Conservation (phyloP, 176 grass and related monocot species). For the Oryza coarctata region DNA sequence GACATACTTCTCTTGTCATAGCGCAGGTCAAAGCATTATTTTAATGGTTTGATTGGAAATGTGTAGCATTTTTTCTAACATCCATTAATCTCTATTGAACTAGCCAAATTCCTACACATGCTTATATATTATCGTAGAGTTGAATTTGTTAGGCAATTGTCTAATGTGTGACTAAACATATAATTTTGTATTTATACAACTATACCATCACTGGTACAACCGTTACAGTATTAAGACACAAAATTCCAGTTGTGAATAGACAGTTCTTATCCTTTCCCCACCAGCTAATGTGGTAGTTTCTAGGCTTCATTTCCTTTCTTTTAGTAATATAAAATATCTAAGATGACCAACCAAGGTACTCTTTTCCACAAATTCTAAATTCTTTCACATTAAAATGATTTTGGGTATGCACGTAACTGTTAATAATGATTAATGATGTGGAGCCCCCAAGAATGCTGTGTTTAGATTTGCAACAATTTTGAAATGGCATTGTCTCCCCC, state of each 20-base stretch:
- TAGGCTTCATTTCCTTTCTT: too few species aligned
- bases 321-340: background rate
- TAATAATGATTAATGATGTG: background rate
- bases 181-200: too few species aligned
- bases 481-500: background rate
- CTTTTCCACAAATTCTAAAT: background rate
- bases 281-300: background rate
- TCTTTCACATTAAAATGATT: background rate
- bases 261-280: background rate
- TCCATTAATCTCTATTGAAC: background rate
- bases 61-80: background rate
- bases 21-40: too few species aligned
- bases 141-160: background rate
- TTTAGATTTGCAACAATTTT: background rate
- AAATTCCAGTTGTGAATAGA: background rate
- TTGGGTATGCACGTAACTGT: background rate
- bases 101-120: background rate
- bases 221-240: background rate
- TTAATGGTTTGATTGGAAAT: background rate
- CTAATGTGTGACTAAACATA: too few species aligned
- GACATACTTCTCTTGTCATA: background rate
- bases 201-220: too few species aligned
- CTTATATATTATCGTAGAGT: background rate
- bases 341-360: background rate
- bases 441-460: background rate